Base-by-base conservation (phyloP, 768 basidiomycete genomes). In the Strobilomyces confusus region DNA sequence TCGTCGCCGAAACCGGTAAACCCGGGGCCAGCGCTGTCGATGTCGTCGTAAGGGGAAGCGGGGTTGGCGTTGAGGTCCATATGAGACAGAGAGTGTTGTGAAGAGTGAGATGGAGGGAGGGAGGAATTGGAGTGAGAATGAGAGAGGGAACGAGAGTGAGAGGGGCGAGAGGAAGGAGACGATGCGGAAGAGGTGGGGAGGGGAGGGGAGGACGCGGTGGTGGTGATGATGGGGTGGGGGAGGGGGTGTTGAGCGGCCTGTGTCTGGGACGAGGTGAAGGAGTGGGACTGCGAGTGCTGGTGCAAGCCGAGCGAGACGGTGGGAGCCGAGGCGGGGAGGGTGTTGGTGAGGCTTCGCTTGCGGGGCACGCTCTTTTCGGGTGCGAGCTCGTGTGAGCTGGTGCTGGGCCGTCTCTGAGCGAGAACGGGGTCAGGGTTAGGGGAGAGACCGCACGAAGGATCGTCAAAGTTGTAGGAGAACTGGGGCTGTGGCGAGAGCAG, bases 281-380 rank as follows among this genome's bases (percentile, higher is more conserved):
- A 55, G 25, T 70, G 62, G 5, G 67, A 69, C 0, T 68, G 66
- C 0, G 67, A 61, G 22, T 69, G 68, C 2, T 60, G 58, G 40
- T 65, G 67, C 38, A 59, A 45, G 51, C 42, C n/a, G 45, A 65
- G 65, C 30, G 51, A 3, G 5, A 40, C 34, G 11, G 55, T 13
- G 33, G 20, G 11, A 36, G 56, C 5, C 12, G 65, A 55, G 63
- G 68, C 40, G 72, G 80, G 74, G 17, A 77, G 66, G 4, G 70
- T 65, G 48, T 72, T 69, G 2, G 75, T 81, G 63, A 87, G 84
- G 64, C 83, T 84, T 54, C 87, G 77, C 68, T 88, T 88, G 34
- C 84, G 74, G 2, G 85, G 83, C 11, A 86, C 75, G 41, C 78
- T 78, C 47, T 83, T 79, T 52, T 75, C 69, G 11, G 75, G 73